Evolutionary conservation across 2,329 filamentous ascomycete genomes (phyloP).

Genomic region (Geosmithia morbida): DNA sequence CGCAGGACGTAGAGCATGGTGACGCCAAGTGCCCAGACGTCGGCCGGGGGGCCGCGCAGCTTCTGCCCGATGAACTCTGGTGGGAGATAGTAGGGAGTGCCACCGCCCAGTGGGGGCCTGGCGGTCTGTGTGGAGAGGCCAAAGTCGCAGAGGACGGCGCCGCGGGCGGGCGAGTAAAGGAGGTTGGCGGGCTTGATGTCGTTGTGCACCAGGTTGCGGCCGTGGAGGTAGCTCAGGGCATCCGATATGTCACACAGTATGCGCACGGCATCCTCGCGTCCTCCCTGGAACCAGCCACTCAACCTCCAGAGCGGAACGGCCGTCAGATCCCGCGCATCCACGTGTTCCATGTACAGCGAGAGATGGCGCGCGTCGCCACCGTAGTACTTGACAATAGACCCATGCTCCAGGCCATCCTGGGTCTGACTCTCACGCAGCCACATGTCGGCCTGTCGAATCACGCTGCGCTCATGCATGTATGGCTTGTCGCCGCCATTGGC

Average conservation of each 20-base stretch:
- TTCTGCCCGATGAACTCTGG: slow-evolving; percentile 44
- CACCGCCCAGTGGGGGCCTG: slow-evolving; percentile 33
- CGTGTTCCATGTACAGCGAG: slow-evolving; percentile 47
- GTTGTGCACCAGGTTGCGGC: slow-evolving; percentile 39
- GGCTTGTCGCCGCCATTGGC: slow-evolving; percentile 25
- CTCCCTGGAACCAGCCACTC: slow-evolving; percentile 28
- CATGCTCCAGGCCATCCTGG: slow-evolving; percentile 38
- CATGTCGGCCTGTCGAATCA: slow-evolving; percentile 44
- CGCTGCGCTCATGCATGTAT: slow-evolving; percentile 34
- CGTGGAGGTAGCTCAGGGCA: slow-evolving; percentile 42
- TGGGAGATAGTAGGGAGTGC: slow-evolving; percentile 47
- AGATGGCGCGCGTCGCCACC: slow-evolving; percentile 45
- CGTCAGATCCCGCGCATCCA: slow-evolving; percentile 40
- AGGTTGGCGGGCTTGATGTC: slow-evolving; percentile 51
- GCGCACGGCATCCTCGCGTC: slow-evolving; percentile 30
- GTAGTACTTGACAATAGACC: slow-evolving; percentile 43
- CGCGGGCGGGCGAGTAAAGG: slow-evolving; percentile 41
- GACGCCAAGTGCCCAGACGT: slow-evolving; percentile 45
- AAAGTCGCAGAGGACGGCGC: slow-evolving; percentile 46
- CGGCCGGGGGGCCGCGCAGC: slow-evolving; percentile 36
- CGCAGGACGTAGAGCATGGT: slow-evolving; percentile 45
- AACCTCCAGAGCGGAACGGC: slow-evolving; percentile 32
- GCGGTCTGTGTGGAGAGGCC: slow-evolving; percentile 35
- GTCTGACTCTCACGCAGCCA: slow-evolving; percentile 44
- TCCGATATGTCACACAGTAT: slow-evolving; percentile 39